These are phyloP conservation scores for Schizophyllum commune DNA, from an alignment of 1,284 basidiomycete species.

Conservation along the genomic window DNA sequence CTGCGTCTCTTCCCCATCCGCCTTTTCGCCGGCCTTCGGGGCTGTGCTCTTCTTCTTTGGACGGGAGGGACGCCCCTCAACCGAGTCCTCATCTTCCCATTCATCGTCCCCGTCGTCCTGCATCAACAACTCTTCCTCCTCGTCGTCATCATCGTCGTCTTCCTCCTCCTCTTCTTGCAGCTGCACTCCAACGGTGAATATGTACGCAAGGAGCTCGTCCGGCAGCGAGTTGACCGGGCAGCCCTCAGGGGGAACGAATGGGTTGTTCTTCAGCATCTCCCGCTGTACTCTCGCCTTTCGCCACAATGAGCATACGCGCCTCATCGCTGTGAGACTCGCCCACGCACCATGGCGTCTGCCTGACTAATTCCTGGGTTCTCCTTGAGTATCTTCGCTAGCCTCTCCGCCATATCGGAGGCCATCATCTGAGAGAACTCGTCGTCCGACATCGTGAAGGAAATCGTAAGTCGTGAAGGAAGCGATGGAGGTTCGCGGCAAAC, in stretches of 20 bases:
- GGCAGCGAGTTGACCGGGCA: conserved; percentile 52
- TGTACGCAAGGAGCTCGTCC: conserved; percentile 48
- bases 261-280: conserved; percentile 33
- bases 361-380: background rate
- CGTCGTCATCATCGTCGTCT: conserved; percentile 22
- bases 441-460: background rate
- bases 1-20: conserved; percentile 12
- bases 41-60: conserved; percentile 3
- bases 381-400: background rate
- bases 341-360: background rate
- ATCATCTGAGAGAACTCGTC: background rate
- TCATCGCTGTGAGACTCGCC: background rate
- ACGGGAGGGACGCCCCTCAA: conserved; percentile 6
- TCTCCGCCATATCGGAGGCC: background rate
- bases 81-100: conserved; percentile 13
- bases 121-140: conserved; percentile 9
- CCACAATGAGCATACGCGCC: background rate
- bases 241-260: conserved; percentile 39
- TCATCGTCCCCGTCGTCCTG: conserved; percentile 14
- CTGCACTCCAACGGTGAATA: conserved; percentile 43
- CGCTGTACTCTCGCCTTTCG: background rate
- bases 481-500: background rate
- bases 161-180: conserved; percentile 27
- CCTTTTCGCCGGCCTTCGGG: conserved; percentile 13
- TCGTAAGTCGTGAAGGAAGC: background rate